These are phyloP conservation scores for Ustilago bromivora DNA, from an alignment of 1,284 basidiomycete species.

Conservation along the genomic window DNA sequence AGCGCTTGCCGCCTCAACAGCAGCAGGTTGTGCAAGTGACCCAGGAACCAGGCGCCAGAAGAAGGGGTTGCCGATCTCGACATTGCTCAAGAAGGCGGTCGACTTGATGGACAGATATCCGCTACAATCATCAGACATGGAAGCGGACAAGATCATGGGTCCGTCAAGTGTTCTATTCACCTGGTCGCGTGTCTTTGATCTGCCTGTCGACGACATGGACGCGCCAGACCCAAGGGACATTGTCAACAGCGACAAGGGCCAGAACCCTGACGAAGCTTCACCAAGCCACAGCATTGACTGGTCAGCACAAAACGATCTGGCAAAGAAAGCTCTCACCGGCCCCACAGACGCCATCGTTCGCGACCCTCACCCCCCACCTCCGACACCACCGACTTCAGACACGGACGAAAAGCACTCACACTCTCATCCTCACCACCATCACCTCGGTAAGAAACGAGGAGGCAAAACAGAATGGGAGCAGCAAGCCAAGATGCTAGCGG, in stretches of 20 bases:
- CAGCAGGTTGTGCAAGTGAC: neutral
- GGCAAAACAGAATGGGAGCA: conserved; percentile 7
- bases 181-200: conserved; percentile 30
- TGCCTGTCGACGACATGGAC: neutral
- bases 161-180: conserved; percentile 53
- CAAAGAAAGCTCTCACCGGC: conserved; percentile 17
- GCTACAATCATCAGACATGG: conserved; percentile 17
- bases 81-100: conserved; percentile 24
- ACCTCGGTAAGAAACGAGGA: neutral
- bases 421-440: neutral
- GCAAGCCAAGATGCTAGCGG: conserved; percentile 29
- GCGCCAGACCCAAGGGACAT: neutral
- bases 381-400: conserved; percentile 1
- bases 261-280: too few relatives aligned
- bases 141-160: conserved; percentile 45
- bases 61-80: conserved; percentile 12
- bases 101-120: conserved; percentile 27
- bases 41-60: neutral
- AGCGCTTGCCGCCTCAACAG: conserved; percentile 14
- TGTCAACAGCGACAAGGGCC: neutral
- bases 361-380: conserved; percentile 31
- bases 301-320: neutral
- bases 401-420: conserved; percentile 8
- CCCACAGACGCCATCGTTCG: conserved; percentile 30
- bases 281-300: conserved; percentile 12